Conservation (phyloP, 2,329 filamentous ascomycete species). For the Diplocarpon mali region DNA sequence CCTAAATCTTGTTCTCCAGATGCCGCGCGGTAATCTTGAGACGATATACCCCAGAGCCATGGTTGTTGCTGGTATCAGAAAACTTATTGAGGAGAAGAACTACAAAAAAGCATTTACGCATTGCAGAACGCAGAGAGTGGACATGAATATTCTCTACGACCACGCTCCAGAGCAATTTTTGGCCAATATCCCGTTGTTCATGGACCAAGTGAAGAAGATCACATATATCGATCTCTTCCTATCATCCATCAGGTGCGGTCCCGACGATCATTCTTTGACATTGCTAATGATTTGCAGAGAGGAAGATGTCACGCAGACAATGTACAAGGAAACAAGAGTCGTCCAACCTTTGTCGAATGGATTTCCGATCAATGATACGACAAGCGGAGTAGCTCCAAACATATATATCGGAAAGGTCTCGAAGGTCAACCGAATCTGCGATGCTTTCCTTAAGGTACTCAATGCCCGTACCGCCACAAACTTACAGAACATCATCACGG, state of each 20-base stretch:
- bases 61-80: constrained; percentile 80
- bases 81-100: constrained; percentile 66
- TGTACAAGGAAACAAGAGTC: constrained; percentile 80
- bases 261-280: neutral
- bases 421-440: constrained; percentile 84
- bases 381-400: constrained; percentile 12
- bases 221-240: constrained; percentile 85
- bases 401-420: constrained; percentile 22
- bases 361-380: constrained; percentile 15
- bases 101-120: constrained; percentile 78
- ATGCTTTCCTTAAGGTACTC: constrained; percentile 66
- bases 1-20: constrained; percentile 80
- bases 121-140: constrained; percentile 86
- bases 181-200: constrained; percentile 60
- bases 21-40: constrained; percentile 91
- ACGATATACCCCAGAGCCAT: constrained; percentile 89
- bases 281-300: constrained; percentile 39
- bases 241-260: constrained; percentile 62
- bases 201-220: constrained; percentile 73
- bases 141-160: constrained; percentile 96
- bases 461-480: constrained; percentile 49
- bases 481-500: constrained; percentile 86
- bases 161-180: constrained; percentile 84
- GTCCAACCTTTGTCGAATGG: constrained; percentile 22
- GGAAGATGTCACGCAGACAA: constrained; percentile 85